Conservation (phyloP, 75 land plant species). For the Cupressus sempervirens region DNA sequence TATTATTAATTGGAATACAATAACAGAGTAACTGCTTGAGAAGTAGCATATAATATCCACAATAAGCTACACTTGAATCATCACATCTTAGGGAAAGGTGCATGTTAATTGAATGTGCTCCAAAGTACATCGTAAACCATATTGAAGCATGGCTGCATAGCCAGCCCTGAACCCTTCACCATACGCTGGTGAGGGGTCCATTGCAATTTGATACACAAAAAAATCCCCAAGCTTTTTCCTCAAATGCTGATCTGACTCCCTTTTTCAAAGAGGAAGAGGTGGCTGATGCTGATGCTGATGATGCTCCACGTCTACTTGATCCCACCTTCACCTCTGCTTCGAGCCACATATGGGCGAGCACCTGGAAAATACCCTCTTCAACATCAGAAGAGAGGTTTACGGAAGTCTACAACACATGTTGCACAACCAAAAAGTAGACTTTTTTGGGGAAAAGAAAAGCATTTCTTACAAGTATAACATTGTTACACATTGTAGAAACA, state of each 20-base stretch:
- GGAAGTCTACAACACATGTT: slow-evolving; percentile 41
- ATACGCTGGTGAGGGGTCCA: slow-evolving; percentile 75
- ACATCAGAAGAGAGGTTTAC: slow-evolving; percentile 54
- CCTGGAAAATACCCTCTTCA: slow-evolving; percentile 96
- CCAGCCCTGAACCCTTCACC: slow-evolving; percentile 84
- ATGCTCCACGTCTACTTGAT: slow-evolving; percentile 12
- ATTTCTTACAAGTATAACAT: slow-evolving; percentile 2
- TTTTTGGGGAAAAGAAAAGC: background rate
- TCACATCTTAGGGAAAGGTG: slow-evolving; percentile 39
- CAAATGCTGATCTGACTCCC: slow-evolving; percentile 38
- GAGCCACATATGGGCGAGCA: slow-evolving; percentile 86
- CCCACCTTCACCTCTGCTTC: slow-evolving; percentile 63
- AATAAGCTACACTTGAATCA: background rate
- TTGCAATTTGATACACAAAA: slow-evolving; percentile 82
- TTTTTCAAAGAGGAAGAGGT: slow-evolving; percentile 33
- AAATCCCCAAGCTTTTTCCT: slow-evolving; percentile 77
- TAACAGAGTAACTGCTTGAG: background rate
- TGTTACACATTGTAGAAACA: background rate
- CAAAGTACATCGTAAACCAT: slow-evolving; percentile 62
- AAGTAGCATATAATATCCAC: background rate
- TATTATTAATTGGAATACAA: slow-evolving; percentile 4
- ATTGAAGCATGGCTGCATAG: slow-evolving; percentile 40
- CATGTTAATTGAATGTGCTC: slow-evolving; percentile 72
- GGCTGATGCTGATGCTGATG: slow-evolving; percentile 39
- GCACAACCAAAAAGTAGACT: background rate